Evolutionary conservation across 2,329 filamentous ascomycete genomes (phyloP).

Genomic region (Ceratocystiopsis minuta): DNA sequence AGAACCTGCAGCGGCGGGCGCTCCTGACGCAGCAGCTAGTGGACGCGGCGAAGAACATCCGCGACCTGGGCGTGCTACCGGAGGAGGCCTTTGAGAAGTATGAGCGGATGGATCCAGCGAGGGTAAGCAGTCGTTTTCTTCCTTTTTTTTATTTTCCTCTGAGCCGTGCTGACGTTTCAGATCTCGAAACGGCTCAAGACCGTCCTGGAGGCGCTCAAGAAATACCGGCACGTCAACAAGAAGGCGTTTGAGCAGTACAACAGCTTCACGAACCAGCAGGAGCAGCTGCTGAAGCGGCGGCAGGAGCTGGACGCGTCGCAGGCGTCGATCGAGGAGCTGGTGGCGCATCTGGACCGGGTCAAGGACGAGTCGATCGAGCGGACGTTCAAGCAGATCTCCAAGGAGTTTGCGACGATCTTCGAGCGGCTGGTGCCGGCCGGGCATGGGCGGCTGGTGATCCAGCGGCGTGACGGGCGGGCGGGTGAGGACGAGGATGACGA

Average conservation of each 20-base stretch:
- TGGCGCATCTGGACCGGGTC: conserved; percentile 77
- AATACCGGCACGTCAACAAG: conserved; percentile 97
- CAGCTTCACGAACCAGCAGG: conserved; percentile 84
- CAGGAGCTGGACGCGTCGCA: conserved; percentile 78
- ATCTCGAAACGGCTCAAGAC: conserved; percentile 61
- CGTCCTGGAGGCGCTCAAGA: conserved; percentile 83
- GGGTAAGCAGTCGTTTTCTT: conserved; percentile 27
- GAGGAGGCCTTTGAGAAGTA: conserved; percentile 91
- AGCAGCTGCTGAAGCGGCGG: conserved; percentile 66
- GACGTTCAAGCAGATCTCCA: conserved; percentile 94
- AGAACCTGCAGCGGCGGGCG: conserved; percentile 76
- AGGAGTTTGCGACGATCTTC: conserved; percentile 84
- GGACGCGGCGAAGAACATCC: conserved; percentile 75
- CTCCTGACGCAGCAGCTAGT: conserved; percentile 57
- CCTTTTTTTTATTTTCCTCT: background rate
- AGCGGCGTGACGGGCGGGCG: conserved; percentile 65
- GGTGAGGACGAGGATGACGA: conserved; percentile 47
- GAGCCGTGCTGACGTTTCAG: conserved; percentile 14
- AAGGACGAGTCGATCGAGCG: conserved; percentile 98
- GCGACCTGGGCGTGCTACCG: conserved; percentile 79
- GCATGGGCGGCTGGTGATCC: conserved; percentile 79
- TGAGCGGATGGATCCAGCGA: conserved; percentile 61
- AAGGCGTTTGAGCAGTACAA: conserved; percentile 99
- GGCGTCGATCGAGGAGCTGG: conserved; percentile 75
- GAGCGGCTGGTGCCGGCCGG: conserved; percentile 89